Evolutionary conservation across 352 stramenopile genomes (phyloP), one percentile per base, ranked within the genome.

Genomic region (Globisporangium okanoganense): DNA sequence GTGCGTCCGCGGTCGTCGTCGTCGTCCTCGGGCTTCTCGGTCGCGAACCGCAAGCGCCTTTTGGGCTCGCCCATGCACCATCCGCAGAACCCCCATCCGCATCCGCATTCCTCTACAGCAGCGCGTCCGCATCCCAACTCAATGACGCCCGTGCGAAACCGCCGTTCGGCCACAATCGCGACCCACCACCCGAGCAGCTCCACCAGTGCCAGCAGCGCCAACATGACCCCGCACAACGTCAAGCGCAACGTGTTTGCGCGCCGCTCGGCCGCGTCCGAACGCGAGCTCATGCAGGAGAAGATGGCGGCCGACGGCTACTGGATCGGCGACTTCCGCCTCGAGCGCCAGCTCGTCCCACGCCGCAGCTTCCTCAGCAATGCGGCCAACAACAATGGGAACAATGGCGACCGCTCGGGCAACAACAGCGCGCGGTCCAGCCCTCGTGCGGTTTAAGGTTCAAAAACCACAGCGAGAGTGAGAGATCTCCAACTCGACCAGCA

Each of bases 241-340:
- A 76, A 72, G 50, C 70, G 70, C 14, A 64, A 70, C 36, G 38
- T 57, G 35, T 70, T 66, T 20, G 52, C 58, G 7, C 70, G 66
- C 14, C 64, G 64, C 48, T 70, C 65, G 18, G 59, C 64, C 20
- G 64, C 63, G n/a, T 69, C 66, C 22, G 74, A 80, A 35, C 71
- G 71, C 25, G 72, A 84, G 62, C 68, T 71, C 47, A 70, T 88
- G 57, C 73, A 86, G 62, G 72, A 79, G 51, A 79, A 79, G 20
- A 65, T 87, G 58, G 75, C 73, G 43, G 69, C 73, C n/a, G 78
- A 90, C 33, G 81, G 81, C n/a, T 90, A 90, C 65, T 90, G 77
- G 75, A 90, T 90, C 62, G 81, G 81, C 48, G 78, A 90, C 67
- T 90, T 87, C 50, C 73, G 77, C 48, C 59, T 79, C 7, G 71